Conservation (phyloP, 768 basidiomycete species). For the Mycena vulgaris region DNA sequence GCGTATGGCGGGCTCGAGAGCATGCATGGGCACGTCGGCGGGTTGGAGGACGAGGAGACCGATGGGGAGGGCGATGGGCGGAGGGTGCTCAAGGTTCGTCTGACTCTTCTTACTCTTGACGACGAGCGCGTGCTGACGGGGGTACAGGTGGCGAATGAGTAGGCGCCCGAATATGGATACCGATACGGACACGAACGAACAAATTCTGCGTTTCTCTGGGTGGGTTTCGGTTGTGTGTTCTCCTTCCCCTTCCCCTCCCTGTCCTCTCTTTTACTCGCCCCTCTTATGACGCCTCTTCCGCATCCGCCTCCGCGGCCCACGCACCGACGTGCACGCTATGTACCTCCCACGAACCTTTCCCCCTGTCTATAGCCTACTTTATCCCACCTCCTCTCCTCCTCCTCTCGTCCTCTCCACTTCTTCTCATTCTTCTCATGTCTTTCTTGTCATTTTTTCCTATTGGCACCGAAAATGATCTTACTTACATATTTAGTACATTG, state of each 20-base stretch:
- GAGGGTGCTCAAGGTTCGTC: constrained; percentile 40
- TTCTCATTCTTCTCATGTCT: no score
- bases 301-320: neutral
- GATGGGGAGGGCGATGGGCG: constrained; percentile 22
- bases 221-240: constrained; percentile 6
- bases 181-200: neutral
- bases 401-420: no score
- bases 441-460: no score
- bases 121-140: neutral
- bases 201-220: constrained; percentile 9
- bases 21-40: constrained; percentile 35
- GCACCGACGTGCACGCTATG: neutral
- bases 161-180: neutral
- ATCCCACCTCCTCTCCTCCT: neutral
- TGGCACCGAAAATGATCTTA: no score
- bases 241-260: neutral
- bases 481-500: no score
- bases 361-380: constrained; percentile 24
- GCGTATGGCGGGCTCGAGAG: constrained; percentile 48
- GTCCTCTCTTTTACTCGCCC: neutral
- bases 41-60: constrained; percentile 20
- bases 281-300: neutral
- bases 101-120: neutral
- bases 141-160: constrained; percentile 29
- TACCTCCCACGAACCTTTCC: neutral